These are phyloP conservation scores for Suillus sp. DNA, from an alignment of 768 basidiomycete genomes.

Conservation along the genomic window DNA sequence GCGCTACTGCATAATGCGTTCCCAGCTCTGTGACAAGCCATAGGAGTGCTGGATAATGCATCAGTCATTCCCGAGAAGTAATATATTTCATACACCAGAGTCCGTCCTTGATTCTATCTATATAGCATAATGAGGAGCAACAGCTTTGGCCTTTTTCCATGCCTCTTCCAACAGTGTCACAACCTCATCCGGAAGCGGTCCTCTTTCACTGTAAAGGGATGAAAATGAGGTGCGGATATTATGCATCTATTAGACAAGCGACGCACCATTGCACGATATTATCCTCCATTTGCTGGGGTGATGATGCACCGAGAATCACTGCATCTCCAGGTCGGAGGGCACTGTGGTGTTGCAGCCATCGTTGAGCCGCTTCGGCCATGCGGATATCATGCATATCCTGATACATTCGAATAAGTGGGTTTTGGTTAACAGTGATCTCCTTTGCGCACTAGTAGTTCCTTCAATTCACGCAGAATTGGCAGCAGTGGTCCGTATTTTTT, in stretches of 20 bases:
- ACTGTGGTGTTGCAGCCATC: slow-evolving; percentile 26
- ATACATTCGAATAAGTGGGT: not conserved
- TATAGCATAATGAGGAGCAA: slow-evolving; percentile 16
- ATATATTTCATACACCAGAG: no score
- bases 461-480: slow-evolving; percentile 18
- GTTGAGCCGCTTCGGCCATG: slow-evolving; percentile 16
- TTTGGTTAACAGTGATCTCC: not conserved
- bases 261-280: slow-evolving; percentile 20
- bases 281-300: slow-evolving; percentile 38
- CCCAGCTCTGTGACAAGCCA: no score
- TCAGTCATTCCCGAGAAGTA: no score
- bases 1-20: no score
- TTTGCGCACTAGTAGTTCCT: slow-evolving; percentile 15
- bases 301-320: slow-evolving; percentile 42
- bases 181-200: slow-evolving; percentile 19
- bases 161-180: slow-evolving; percentile 17
- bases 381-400: slow-evolving; percentile 17
- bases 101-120: not conserved
- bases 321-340: slow-evolving; percentile 22
- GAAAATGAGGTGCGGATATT: not conserved
- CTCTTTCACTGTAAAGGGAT: slow-evolving; percentile 19
- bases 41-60: no score
- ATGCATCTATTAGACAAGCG: not conserved
- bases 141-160: slow-evolving; percentile 14
- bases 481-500: slow-evolving; percentile 18